A percentile compares a stretch with the other conserved stretches of the same genome.
Evolutionary conservation across 352 stramenopile species (phyloP).

Genomic region (Pythium oligandrum): DNA sequence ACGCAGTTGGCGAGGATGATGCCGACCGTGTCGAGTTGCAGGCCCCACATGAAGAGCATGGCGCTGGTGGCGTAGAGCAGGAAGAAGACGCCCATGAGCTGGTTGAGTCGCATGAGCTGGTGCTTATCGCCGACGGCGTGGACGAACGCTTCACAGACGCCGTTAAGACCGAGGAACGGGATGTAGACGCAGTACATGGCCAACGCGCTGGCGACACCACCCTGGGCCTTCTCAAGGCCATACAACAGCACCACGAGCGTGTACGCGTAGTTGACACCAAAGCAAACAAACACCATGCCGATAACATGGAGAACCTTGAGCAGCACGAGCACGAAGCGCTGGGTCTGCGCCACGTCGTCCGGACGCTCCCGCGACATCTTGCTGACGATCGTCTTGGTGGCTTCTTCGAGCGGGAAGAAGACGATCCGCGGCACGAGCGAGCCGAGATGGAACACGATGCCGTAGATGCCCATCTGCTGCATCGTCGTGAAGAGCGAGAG

Average conservation of each 20-base stretch:
- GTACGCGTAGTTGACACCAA: conserved; percentile 77
- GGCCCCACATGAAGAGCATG: conserved; percentile 56
- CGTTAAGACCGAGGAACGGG: conserved; percentile 93
- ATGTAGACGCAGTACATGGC: conserved; percentile 93
- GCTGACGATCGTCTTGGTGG: conserved; percentile 92
- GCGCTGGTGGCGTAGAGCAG: conserved; percentile 57
- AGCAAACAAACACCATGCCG: conserved; percentile 80
- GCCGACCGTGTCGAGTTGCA: conserved; percentile 52
- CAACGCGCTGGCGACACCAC: conserved; percentile 52
- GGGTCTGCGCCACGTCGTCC: conserved; percentile 27
- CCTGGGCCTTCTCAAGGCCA: conserved; percentile 56
- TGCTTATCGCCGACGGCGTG: conserved; percentile 77
- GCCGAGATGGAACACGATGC: conserved; percentile 93
- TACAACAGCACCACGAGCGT: conserved; percentile 81
- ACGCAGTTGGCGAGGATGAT: conserved; percentile 86
- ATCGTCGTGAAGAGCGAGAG: conserved; percentile 86
- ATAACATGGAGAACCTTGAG: conserved; percentile 84
- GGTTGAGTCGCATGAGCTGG: conserved; percentile 78
- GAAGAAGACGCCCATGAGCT: conserved; percentile 79
- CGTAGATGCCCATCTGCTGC: conserved; percentile 95
- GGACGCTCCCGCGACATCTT: conserved; percentile 58
- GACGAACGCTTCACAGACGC: conserved; percentile 95
- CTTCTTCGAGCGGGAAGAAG: conserved; percentile 96
- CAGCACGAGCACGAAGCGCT: conserved; percentile 57
- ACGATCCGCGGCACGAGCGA: conserved; percentile 94